phyloP scores from a whole-genome alignment of 2,329 filamentous ascomycete species.

The Daldinia eschscholtzii region DNA sequence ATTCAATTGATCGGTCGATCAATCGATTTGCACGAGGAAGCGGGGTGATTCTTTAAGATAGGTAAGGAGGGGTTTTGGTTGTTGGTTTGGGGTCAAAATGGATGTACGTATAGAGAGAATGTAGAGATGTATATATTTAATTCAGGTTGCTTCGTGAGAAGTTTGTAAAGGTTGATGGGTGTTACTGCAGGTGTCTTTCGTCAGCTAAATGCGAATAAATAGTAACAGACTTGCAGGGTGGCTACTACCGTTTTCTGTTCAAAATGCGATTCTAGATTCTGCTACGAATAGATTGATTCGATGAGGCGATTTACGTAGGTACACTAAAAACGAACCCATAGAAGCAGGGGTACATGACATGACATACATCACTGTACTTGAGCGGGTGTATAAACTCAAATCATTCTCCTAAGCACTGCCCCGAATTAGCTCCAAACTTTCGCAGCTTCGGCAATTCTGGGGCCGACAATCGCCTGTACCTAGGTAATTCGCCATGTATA shows the following conservation, averaged over 20 bases:
- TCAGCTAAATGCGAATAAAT: constrained; percentile 17
- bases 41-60: constrained; percentile 5
- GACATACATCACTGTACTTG: not conserved
- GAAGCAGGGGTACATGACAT: not conserved
- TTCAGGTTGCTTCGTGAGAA: constrained; percentile 10
- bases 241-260: constrained; percentile 7
- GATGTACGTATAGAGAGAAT: not conserved
- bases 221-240: constrained; percentile 8
- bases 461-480: constrained; percentile 1
- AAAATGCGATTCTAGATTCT: constrained; percentile 28
- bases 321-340: not conserved
- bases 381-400: not conserved
- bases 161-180: not conserved
- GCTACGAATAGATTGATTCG: constrained; percentile 17
- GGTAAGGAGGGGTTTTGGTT: constrained; percentile 12
- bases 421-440: constrained; percentile 1
- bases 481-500: not conserved
- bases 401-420: not conserved
- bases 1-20: constrained; percentile 6
- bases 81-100: not conserved
- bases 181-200: constrained; percentile 12
- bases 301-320: constrained; percentile 17
- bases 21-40: constrained; percentile 9
- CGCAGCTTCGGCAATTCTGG: not conserved
- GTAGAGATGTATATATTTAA: constrained; percentile 8